Conservation (phyloP, 768 basidiomycete genomes). For the Tephrocybe sp. region DNA sequence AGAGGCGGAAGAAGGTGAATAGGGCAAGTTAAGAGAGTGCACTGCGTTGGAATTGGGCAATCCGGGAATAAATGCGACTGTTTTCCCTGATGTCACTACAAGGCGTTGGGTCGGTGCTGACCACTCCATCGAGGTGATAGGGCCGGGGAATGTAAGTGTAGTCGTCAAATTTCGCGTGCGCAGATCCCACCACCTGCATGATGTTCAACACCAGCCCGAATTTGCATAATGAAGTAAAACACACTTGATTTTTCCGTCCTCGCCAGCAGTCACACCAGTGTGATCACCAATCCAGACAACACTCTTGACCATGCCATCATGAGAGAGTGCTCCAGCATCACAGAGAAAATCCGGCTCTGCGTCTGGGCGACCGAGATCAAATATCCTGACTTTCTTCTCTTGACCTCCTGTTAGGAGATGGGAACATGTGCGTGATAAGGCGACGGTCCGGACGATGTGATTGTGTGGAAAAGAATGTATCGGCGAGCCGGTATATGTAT, state of each 20-base stretch:
- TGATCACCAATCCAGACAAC: slow-evolving; percentile 92
- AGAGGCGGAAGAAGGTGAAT: slow-evolving; percentile 91
- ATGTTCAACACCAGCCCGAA: slow-evolving; percentile 15
- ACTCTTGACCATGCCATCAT: slow-evolving; percentile 89
- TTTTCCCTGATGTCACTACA: slow-evolving; percentile 88
- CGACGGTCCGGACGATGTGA: slow-evolving; percentile 96
- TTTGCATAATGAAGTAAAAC: slow-evolving; percentile 15
- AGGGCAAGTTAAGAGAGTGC: slow-evolving; percentile 76
- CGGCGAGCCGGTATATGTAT: slow-evolving; percentile 83
- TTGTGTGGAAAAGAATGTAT: slow-evolving; percentile 97
- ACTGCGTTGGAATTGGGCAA: slow-evolving; percentile 61
- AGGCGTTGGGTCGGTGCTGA: slow-evolving; percentile 78
- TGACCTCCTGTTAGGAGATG: slow-evolving; percentile 90
- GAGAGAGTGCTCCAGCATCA: slow-evolving; percentile 59
- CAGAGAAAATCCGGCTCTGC: slow-evolving; percentile 82
- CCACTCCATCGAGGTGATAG: slow-evolving; percentile 94
- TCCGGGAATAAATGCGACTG: slow-evolving; percentile 87
- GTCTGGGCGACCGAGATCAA: slow-evolving; percentile 84
- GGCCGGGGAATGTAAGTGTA: slow-evolving; percentile 65
- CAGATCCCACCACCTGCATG: slow-evolving; percentile 91
- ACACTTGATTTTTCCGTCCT: slow-evolving; percentile 90
- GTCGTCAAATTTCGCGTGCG: slow-evolving; percentile 73
- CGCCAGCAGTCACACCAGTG: slow-evolving; percentile 85
- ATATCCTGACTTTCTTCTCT: slow-evolving; percentile 96
- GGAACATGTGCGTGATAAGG: slow-evolving; percentile 66